These are phyloP conservation scores for Trametopsis cervina DNA, from an alignment of 768 basidiomycete genomes.

Conservation along the genomic window DNA sequence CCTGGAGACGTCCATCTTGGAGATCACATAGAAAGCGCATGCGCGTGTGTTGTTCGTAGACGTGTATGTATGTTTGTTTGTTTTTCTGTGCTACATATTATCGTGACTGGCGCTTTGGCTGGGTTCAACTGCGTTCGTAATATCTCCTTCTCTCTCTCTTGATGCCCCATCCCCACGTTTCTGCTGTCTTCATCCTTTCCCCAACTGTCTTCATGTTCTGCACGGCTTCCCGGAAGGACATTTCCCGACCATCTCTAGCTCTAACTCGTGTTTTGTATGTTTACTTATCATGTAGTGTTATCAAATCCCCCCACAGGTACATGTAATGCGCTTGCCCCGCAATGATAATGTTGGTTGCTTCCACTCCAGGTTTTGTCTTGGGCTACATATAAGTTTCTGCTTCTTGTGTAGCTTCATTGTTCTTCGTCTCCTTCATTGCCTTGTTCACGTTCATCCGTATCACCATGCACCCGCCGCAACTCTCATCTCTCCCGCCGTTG, in stretches of 20 bases:
- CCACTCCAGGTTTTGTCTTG: too few species aligned
- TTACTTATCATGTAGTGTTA: slow-evolving; percentile 11
- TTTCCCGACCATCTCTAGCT: not conserved
- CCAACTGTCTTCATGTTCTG: not conserved
- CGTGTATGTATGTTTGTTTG: not conserved
- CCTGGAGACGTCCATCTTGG: slow-evolving; percentile 72
- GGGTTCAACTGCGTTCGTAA: not conserved
- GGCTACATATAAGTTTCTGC: too few species aligned
- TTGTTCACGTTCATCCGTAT: too few species aligned
- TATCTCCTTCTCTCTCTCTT: not conserved
- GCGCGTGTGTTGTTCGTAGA: not conserved
- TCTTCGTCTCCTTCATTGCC: too few species aligned
- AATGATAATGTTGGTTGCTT: too few species aligned
- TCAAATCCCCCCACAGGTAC: not conserved
- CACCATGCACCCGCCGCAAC: too few species aligned
- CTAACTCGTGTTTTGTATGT: not conserved
- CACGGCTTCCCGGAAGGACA: not conserved
- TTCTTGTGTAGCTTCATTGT: too few species aligned
- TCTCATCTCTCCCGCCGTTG: too few species aligned
- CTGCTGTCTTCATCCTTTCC: not conserved
- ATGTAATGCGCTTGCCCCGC: slow-evolving; percentile 3
- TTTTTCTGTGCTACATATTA: not conserved
- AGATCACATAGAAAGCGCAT: slow-evolving; percentile 46
- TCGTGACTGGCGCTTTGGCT: not conserved
- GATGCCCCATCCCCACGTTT: not conserved